Evolutionary conservation across 257 asterid genomes (phyloP).

Genomic region (Jasminum sambac): DNA sequence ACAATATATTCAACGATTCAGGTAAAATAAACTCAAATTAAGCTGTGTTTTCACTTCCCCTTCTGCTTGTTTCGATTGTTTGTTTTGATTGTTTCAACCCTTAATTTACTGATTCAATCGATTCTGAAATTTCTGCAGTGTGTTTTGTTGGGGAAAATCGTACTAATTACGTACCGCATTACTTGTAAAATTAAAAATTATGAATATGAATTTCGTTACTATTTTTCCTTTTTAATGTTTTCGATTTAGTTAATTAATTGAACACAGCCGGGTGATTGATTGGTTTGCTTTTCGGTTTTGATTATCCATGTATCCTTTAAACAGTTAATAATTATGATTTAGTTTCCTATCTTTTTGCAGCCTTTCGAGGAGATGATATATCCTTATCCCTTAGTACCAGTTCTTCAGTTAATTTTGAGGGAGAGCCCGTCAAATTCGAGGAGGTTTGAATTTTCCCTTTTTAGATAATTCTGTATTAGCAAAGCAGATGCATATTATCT

Average conservation of each 20-base stretch:
- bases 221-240: not conserved
- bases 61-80: not conserved
- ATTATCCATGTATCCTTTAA: not conserved
- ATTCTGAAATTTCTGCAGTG: not conserved
- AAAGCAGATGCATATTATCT: not conserved
- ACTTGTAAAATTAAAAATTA: not conserved
- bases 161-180: not conserved
- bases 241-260: not conserved
- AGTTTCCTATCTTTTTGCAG: slow-evolving; percentile 17
- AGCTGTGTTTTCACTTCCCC: not conserved
- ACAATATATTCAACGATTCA: slow-evolving; percentile 22
- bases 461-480: not conserved
- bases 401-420: slow-evolving; percentile 26
- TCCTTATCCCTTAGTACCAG: slow-evolving; percentile 41
- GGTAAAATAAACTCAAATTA: slow-evolving; percentile 7
- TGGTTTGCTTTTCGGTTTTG: not conserved
- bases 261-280: not conserved
- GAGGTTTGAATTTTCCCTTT: slow-evolving; percentile 12
- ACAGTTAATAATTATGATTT: not conserved
- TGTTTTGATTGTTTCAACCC: not conserved
- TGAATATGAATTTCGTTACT: not conserved
- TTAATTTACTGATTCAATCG: not conserved
- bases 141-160: not conserved
- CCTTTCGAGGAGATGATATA: slow-evolving; percentile 31
- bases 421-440: not conserved